Evolutionary conservation across 768 basidiomycete genomes (phyloP), one percentile per base, ranked within the genome.

Genomic region (Collybia mongolica): DNA sequence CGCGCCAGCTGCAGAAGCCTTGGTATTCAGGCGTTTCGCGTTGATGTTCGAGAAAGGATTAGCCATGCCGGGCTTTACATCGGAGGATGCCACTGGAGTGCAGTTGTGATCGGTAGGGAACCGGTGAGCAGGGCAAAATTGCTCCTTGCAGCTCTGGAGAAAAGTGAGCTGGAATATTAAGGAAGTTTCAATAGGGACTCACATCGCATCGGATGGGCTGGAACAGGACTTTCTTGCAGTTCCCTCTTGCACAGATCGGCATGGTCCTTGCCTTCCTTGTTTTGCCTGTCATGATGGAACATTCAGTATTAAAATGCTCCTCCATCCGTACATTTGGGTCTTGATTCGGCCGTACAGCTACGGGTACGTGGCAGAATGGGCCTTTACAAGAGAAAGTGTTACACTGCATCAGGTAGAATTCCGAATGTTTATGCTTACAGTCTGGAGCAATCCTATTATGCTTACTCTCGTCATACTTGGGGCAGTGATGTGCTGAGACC

Each of bases 301-400:
- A 93, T 39, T 85, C 84, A 0, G 60, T 72, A 19, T 61, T 71
- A 55, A 94, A 77, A 63, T 93, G 91, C 0, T 71, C 68, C 57
- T 93, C 90, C 86, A 94, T 91, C 42, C 83, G 79, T 37, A 82
- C 67, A 57, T 93, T 93, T 9, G 90, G 88, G 59, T 93, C 88
- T 63, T 89, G 82, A 22, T 86, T 86, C 0, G 76, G 82, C n/a
- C 80, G 82, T 44, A 92, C 79, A 2, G 88, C 81, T 8, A 93
- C 81, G 0, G 89, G 89, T 2, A 68, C 76, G 54, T 81, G 83
- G 70, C 92, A 94, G 20, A 93, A 67, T 3, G 91, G 91, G 58
- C 88, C 88, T 86, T 26, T 51, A 24, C 54, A 39, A 18, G 28
- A 40, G 44, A 50, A 39, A 26, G 22, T 40, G n/a, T 29, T 26